A percentile compares a stretch with the other conserved stretches of the same genome.
These are phyloP conservation scores for Eimeria necatrix DNA, from an alignment of 169 alveolate species.

Conservation along the genomic window DNA sequence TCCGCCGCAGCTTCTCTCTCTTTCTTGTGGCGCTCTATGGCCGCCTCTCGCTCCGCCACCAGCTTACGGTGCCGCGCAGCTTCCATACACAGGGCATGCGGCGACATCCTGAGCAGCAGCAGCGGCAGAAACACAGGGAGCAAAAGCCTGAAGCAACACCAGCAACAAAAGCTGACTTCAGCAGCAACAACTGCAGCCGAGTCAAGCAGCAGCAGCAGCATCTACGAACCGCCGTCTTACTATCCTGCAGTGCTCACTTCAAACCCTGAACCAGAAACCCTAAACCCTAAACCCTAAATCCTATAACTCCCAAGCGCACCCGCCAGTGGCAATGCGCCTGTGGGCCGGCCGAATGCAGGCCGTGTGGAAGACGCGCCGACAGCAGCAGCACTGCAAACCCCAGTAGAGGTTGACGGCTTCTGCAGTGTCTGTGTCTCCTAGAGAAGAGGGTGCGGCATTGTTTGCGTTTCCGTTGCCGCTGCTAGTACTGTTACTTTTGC, in stretches of 20 bases:
- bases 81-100: constrained; percentile 14
- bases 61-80: constrained; percentile 44
- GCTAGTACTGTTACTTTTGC: constrained; percentile 44
- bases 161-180: not conserved
- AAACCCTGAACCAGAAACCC: not conserved
- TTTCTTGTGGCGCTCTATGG: constrained; percentile 31
- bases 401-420: not conserved
- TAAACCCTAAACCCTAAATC: not conserved
- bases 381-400: constrained; percentile 38
- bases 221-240: not conserved
- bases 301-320: not conserved
- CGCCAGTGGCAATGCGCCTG: not conserved
- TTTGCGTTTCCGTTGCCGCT: not conserved
- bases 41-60: constrained; percentile 40
- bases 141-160: not conserved
- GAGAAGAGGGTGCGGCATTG: not conserved
- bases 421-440: not conserved
- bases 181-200: not conserved
- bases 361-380: constrained; percentile 63
- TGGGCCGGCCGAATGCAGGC: constrained; percentile 29
- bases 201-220: not conserved
- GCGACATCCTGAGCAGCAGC: constrained; percentile 11
- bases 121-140: not conserved
- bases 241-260: not conserved
- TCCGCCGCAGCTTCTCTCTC: constrained; percentile 6